Percentiles rank a stretch among this genome's conserved stretches.
phyloP scores from a whole-genome alignment of 192 early-diverging fungal species.

The Coemansia sp. region DNA sequence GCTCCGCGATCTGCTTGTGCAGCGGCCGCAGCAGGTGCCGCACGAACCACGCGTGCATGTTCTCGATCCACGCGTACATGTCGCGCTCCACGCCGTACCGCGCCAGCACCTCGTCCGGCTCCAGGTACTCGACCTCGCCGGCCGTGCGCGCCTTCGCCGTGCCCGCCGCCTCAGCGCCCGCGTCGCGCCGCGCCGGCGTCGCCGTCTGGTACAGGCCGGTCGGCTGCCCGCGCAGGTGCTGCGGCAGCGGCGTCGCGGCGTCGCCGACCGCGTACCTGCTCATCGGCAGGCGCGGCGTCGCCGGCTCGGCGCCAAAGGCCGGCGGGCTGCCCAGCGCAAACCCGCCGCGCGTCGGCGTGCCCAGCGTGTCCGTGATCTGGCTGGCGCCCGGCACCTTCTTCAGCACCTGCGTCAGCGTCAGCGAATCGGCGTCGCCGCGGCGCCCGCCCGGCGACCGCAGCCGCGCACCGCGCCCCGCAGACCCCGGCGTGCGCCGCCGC shows the following conservation, averaged over 20 bases:
- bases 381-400: slow-evolving; percentile 28
- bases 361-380: slow-evolving; percentile 11
- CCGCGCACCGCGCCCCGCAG: slow-evolving; percentile 3
- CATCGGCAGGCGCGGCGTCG: slow-evolving; percentile 37
- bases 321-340: slow-evolving; percentile 5
- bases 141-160: slow-evolving; percentile 23
- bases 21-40: slow-evolving; percentile 48
- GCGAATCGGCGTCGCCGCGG: slow-evolving; percentile 9
- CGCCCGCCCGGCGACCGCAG: slow-evolving; percentile 30
- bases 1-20: slow-evolving; percentile 40
- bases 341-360: slow-evolving; percentile 23
- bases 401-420: slow-evolving; percentile 37
- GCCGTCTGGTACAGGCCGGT: slow-evolving; percentile 50
- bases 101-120: slow-evolving; percentile 48
- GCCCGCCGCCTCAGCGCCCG: slow-evolving; percentile 27
- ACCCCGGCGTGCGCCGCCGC: slow-evolving; percentile 24
- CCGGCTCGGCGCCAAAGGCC: not conserved
- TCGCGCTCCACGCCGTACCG: slow-evolving; percentile 38
- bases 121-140: slow-evolving; percentile 41
- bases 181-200: slow-evolving; percentile 23
- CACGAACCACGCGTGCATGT: slow-evolving; percentile 52
- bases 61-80: slow-evolving; percentile 42
- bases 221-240: slow-evolving; percentile 42
- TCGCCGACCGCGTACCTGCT: slow-evolving; percentile 22
- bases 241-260: slow-evolving; percentile 31